Conservation (phyloP, 2,329 filamentous ascomycete species). For the Lecanoromycetidae sp. region DNA sequence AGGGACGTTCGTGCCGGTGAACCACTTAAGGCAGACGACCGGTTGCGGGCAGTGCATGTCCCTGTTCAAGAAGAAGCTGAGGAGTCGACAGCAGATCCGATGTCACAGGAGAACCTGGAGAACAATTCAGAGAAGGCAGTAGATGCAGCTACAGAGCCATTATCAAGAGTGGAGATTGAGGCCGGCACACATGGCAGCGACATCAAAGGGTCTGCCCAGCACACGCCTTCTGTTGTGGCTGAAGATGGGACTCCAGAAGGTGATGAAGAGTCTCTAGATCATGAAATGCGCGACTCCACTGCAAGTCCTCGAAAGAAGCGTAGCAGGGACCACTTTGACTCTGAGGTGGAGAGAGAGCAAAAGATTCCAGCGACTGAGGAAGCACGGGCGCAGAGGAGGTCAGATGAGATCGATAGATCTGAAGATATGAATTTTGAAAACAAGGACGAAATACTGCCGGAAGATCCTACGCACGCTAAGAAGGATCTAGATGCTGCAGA, state of each 20-base stretch:
- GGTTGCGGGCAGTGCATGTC: background rate
- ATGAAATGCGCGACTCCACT: slow-evolving; percentile 18
- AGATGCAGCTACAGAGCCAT: background rate
- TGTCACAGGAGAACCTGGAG: background rate
- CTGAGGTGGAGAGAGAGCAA: slow-evolving; percentile 23
- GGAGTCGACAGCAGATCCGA: slow-evolving; percentile 4
- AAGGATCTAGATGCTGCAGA: background rate
- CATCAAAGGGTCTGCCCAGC: background rate
- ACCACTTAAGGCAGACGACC: background rate
- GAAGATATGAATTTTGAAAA: background rate
- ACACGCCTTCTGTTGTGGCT: background rate
- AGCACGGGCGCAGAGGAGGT: slow-evolving; percentile 16
- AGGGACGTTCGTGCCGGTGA: slow-evolving; percentile 20
- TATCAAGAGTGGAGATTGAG: background rate
- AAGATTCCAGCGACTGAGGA: slow-evolving; percentile 19
- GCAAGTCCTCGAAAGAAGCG: slow-evolving; percentile 33
- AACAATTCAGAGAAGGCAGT: background rate
- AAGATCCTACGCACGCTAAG: background rate
- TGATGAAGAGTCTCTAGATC: slow-evolving; percentile 1
- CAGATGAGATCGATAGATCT: slow-evolving; percentile 14
- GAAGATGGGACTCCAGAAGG: background rate
- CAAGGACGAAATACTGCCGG: background rate
- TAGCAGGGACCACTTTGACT: slow-evolving; percentile 32
- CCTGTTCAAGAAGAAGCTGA: slow-evolving; percentile 15
- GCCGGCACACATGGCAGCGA: background rate